Base-by-base conservation (phyloP, 2,329 filamentous ascomycete species). In the Pezicula rhizophila region DNA sequence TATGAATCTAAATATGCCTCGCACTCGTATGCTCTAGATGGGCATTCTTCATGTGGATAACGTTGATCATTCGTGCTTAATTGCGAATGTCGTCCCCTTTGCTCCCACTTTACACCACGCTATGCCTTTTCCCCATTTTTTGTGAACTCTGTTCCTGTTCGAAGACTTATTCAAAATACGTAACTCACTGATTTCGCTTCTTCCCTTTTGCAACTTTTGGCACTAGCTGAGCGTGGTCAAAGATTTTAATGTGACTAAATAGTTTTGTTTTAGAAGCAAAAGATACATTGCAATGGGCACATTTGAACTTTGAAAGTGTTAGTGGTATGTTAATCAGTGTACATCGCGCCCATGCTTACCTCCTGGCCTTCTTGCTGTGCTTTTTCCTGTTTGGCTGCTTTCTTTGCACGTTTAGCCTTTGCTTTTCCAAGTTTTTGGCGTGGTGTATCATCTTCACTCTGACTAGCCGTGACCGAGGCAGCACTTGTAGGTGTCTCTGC, bases 231-330 rank as follows among this genome's bases (percentile, higher is more conserved):
- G 77, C 80, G 68, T 86, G 82, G 18, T 65, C 64, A 17, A 72
- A 63, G 20, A 77, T 72, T 57, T 78, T 75, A 46, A 87, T 70
- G 65, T 87, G 84, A 51, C 76, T 68, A 59, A 85, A 85, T 33
- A 87, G 61, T 53, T 76, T 76, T n/a, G 72, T 82, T 54, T 79
- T 82, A 1, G 78, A 81, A 1, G 74, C 53, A 57, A 87, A 87
- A 0, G 65, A 66, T 11, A 72, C 74, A 40, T 74, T 70, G 62
- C 84, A 87, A 1, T 68, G 67, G 1, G 70, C 70, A 63, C 84
- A 87, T 50, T 68, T 73, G 51, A 76, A 71, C 45, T 72, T 63
- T 7, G 6, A 42, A 15, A 26, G 56, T 20, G 57, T 46, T 33
- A 46, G 42, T 40, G 17, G 6, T 23, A 50, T 15, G 34, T 11